Base-by-base conservation (phyloP, 2,329 filamentous ascomycete genomes). In the Cercospora beticola region DNA sequence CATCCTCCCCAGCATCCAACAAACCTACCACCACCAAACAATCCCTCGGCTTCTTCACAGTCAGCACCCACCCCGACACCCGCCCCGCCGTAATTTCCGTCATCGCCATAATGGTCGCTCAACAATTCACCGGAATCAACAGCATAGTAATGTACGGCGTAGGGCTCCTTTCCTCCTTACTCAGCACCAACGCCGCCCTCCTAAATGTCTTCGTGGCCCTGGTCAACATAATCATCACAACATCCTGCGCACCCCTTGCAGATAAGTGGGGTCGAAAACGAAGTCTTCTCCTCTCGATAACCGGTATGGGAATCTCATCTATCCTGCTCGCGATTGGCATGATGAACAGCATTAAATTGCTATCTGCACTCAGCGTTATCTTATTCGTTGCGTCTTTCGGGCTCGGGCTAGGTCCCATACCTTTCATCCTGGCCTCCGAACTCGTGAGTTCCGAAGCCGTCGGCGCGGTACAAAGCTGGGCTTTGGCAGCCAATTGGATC, bases 81-180 rank as follows among this genome's bases (percentile, higher is more conserved):
- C 89, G 96, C 64, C 85, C 95, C 68, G 93, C 94, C 4, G 92
- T 97, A 3, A 86, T 97, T 12, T 93, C 92, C 0, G 90, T 97
- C 73, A 95, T 97, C 89, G 88, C 92, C 73, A 89, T 97, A 76
- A 97, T 98, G 94, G 86, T 94, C 68, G 90, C 92, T 0, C 95
- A 98, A 79, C 95, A 99, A 79, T 85, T 97, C 43, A 94, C 92
- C 68, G 94, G 82, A 71, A 94, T 98, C 82, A 98, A 99, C 86
- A 94, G 91, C 68, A 94, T 98, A 77, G 91, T 98, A 81, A 97
- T 99, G 94, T 99, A 99, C 81, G 97, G 94, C 2, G 95, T 98
- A 5, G 93, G 92, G 0, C 88, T 99, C 0, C 86, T 99, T 14
- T 88, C 91, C 33, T 89, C 89, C 71, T 86, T 98, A 1, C 86